Conservation (phyloP, 2,329 filamentous ascomycete genomes). For the Cladosporium halotolerans region DNA sequence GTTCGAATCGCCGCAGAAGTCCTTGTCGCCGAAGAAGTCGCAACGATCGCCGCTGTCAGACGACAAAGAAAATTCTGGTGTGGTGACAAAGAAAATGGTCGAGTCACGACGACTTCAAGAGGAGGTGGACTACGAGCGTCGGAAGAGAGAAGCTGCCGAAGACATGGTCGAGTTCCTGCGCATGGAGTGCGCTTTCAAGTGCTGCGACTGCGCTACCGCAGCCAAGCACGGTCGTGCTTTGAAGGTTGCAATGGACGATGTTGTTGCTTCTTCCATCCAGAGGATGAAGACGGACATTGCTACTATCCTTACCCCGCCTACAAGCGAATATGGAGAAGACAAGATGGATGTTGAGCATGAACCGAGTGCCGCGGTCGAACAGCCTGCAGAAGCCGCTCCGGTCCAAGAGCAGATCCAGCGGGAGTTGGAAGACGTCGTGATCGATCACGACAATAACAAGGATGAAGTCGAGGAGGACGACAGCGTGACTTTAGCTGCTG, state of each 20-base stretch:
- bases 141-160: slow-evolving; percentile 60
- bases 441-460: slow-evolving; percentile 14
- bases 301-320: slow-evolving; percentile 55
- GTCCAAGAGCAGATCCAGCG: neutral
- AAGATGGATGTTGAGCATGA: slow-evolving; percentile 14
- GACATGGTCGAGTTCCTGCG: slow-evolving; percentile 72
- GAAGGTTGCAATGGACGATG: slow-evolving; percentile 17
- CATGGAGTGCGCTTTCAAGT: slow-evolving; percentile 64
- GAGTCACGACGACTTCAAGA: slow-evolving; percentile 45
- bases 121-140: slow-evolving; percentile 48
- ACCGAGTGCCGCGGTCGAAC: neutral
- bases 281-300: slow-evolving; percentile 35
- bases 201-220: slow-evolving; percentile 49
- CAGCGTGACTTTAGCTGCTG: slow-evolving; percentile 21
- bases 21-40: slow-evolving; percentile 34
- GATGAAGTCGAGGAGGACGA: slow-evolving; percentile 15
- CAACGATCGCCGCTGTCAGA: slow-evolving; percentile 40
- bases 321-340: slow-evolving; percentile 54
- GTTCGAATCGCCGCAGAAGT: slow-evolving; percentile 55
- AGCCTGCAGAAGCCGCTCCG: neutral
- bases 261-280: slow-evolving; percentile 25
- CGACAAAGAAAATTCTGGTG: slow-evolving; percentile 41
- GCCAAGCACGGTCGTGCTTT: slow-evolving; percentile 4
- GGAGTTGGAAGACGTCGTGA: slow-evolving; percentile 8
- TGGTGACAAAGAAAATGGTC: slow-evolving; percentile 39